Conservation (phyloP, 108 stramenopile species). For the Schizochytrium sp. region DNA sequence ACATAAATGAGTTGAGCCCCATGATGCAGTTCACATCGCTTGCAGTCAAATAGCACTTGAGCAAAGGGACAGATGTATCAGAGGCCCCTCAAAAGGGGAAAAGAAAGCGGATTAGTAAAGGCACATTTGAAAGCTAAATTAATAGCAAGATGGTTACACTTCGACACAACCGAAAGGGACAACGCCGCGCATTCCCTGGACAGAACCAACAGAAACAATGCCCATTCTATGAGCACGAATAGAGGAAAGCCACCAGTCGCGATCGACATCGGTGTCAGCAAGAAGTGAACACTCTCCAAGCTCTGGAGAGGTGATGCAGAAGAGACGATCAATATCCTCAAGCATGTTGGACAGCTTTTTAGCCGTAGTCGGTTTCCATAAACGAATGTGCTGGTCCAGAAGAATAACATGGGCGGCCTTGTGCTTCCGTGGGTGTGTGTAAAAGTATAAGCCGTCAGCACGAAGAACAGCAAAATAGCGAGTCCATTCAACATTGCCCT, state of each 20-base stretch:
- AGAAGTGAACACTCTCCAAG: neutral
- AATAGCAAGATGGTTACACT: neutral
- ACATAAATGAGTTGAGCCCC: too few species aligned
- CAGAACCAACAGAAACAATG: neutral
- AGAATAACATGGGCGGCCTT: constrained; percentile 16
- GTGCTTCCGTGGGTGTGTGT: constrained; percentile 53
- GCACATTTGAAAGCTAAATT: neutral
- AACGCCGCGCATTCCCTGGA: constrained; percentile 34
- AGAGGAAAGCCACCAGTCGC: constrained; percentile 48
- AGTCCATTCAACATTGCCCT: neutral
- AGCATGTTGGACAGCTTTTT: neutral
- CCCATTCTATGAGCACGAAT: constrained; percentile 42
- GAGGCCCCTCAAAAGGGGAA: neutral
- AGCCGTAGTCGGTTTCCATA: neutral
- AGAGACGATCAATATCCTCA: neutral
- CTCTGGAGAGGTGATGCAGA: neutral
- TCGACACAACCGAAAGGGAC: constrained; percentile 24
- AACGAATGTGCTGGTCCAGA: neutral
- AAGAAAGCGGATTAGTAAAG: neutral
- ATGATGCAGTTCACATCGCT: too few species aligned
- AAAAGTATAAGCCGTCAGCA: neutral
- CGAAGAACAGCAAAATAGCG: constrained; percentile 54
- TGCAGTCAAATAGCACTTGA: too few species aligned
- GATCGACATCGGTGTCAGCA: constrained; percentile 44
- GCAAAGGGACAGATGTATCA: too few species aligned